phyloP scores from a whole-genome alignment of 2,329 filamentous ascomycete species.

The Fusarium sp. region DNA sequence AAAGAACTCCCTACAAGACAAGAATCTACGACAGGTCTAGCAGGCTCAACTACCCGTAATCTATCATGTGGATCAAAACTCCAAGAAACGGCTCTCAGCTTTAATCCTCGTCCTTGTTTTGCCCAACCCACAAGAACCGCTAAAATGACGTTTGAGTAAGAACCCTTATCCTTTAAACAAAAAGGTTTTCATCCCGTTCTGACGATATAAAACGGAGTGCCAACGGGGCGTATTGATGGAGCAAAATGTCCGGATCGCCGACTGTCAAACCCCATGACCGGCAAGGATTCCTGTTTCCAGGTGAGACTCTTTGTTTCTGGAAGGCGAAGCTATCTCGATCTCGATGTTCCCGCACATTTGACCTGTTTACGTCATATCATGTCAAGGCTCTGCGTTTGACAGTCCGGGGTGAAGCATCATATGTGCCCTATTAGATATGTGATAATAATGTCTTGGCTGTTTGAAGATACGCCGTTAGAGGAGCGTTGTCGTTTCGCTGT shows the following conservation, averaged over 20 bases:
- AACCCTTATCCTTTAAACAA: neutral
- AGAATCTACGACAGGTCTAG: neutral
- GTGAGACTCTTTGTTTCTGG: slow-evolving; percentile 1
- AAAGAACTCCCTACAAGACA: neutral
- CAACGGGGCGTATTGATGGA: slow-evolving; percentile 1
- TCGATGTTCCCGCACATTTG: slow-evolving; percentile 11
- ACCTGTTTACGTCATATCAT: slow-evolving; percentile 26
- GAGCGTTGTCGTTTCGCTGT: neutral
- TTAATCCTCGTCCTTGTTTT: slow-evolving; percentile 1
- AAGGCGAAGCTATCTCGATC: slow-evolving; percentile 19
- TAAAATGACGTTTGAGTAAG: slow-evolving; percentile 21
- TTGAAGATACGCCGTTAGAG: neutral
- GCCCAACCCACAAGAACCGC: neutral
- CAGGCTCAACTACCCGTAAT: neutral
- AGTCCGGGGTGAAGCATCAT: slow-evolving; percentile 9
- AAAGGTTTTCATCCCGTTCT: neutral
- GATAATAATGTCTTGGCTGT: neutral
- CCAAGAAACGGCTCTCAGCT: neutral
- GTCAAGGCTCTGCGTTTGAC: slow-evolving; percentile 10
- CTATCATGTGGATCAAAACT: slow-evolving; percentile 13
- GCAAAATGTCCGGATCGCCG: slow-evolving; percentile 22
- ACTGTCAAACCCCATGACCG: neutral
- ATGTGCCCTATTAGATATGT: neutral
- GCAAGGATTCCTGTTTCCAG: neutral
- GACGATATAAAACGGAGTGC: neutral